These are phyloP conservation scores for Mortierella sp. DNA, from an alignment of 371 early-diverging fungal genomes.

Conservation along the genomic window DNA sequence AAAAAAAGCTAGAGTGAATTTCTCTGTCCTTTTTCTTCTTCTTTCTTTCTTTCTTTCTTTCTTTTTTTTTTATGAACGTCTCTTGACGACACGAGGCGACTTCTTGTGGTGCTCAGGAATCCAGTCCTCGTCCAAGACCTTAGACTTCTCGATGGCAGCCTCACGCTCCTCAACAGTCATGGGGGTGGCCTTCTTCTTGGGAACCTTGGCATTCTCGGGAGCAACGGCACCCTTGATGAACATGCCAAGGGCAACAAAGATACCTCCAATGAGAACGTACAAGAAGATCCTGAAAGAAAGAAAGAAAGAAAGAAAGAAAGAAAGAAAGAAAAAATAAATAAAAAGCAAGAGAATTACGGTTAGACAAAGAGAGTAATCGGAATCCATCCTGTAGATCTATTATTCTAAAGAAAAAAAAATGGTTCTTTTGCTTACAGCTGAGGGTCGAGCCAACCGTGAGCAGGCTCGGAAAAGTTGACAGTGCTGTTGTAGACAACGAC, in stretches of 20 bases:
- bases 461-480: constrained; percentile 49
- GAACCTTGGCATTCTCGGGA: constrained; percentile 39
- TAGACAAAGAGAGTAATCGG: too few species aligned
- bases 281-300: constrained; percentile 35
- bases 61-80: constrained; percentile 20
- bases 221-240: constrained; percentile 45
- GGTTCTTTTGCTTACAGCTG: constrained; percentile 35
- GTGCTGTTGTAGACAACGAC: constrained; percentile 52
- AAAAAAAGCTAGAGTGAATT: not conserved
- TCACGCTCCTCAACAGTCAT: constrained; percentile 53
- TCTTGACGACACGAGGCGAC: constrained; percentile 49
- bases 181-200: constrained; percentile 41
- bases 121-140: constrained; percentile 52
- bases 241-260: constrained; percentile 42
- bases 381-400: too few species aligned
- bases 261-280: constrained; percentile 45
- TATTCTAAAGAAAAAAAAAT: too few species aligned
- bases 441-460: constrained; percentile 41
- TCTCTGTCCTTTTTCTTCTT: not conserved
- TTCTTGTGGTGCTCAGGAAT: constrained; percentile 56
- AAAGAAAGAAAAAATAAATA: not conserved
- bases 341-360: not conserved
- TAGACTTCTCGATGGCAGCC: constrained; percentile 50
- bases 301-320: constrained; percentile 1
- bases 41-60: not conserved